A percentile compares a stretch with the other conserved stretches of the same genome.
Conservation (phyloP, 2,329 filamentous ascomycete species). For the Scorias spongiosa region DNA sequence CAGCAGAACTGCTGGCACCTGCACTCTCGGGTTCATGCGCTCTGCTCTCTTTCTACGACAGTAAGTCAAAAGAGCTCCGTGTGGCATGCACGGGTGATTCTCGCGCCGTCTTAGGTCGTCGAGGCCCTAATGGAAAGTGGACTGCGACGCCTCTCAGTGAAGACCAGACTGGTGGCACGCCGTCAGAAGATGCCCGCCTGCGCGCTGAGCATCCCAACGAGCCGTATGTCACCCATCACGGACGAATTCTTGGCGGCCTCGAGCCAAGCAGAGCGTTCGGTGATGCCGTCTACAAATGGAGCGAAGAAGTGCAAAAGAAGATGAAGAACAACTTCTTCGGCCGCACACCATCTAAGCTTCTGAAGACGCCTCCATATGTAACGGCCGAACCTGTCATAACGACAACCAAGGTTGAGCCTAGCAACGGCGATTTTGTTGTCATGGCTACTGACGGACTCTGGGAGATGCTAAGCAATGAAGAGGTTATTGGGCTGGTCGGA, state of each 20-base stretch:
- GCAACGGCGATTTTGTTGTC: conserved; percentile 86
- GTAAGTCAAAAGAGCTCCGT: conserved; percentile 67
- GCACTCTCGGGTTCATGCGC: conserved; percentile 96
- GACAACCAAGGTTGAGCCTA: conserved; percentile 77
- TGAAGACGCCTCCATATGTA: conserved; percentile 91
- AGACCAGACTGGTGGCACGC: conserved; percentile 85
- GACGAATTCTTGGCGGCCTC: conserved; percentile 77
- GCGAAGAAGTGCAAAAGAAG: conserved; percentile 63
- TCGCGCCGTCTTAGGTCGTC: conserved; percentile 78
- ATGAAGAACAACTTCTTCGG: conserved; percentile 81
- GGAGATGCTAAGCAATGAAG: conserved; percentile 98
- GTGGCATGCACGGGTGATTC: conserved; percentile 94
- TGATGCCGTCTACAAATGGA: conserved; percentile 96
- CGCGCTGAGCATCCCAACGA: conserved; percentile 80
- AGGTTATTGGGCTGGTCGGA: conserved; percentile 89
- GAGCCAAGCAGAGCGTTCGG: conserved; percentile 92
- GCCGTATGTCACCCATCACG: conserved; percentile 72
- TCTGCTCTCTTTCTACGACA: conserved; percentile 91
- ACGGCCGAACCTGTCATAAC: conserved; percentile 92
- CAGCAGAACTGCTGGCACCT: conserved; percentile 80
- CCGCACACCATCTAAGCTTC: conserved; percentile 55
- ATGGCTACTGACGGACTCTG: conserved; percentile 93
- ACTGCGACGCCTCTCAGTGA: conserved; percentile 75
- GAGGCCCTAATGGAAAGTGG: conserved; percentile 72
- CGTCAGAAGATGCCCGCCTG: conserved; percentile 68